Evolutionary conservation across 352 stramenopile genomes (phyloP).

Genomic region (Phytophthora tentaculata): DNA sequence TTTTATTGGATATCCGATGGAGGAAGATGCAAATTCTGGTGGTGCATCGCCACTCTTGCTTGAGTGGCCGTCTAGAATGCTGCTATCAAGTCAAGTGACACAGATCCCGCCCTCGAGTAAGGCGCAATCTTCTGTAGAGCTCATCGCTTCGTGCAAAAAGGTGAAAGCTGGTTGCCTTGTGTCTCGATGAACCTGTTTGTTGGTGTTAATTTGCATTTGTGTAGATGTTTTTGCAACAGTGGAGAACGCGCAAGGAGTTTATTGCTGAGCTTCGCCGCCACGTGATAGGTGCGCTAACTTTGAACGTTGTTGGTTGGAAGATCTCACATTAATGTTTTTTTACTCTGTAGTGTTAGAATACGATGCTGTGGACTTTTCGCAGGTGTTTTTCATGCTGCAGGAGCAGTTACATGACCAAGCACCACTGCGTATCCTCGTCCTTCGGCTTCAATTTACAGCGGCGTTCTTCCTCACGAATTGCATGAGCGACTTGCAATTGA

Average conservation of each 20-base stretch:
- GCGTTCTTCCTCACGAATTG: slow-evolving; percentile 51
- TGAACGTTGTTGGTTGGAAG: not conserved
- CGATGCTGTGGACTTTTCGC: slow-evolving; percentile 55
- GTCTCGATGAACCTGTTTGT: not conserved
- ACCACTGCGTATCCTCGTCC: slow-evolving; percentile 47
- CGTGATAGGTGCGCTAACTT: slow-evolving; percentile 39
- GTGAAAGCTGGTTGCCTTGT: slow-evolving; percentile 15
- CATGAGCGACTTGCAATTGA: slow-evolving; percentile 45
- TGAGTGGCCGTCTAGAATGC: slow-evolving; percentile 41
- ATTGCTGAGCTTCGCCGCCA: slow-evolving; percentile 36
- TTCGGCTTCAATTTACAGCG: slow-evolving; percentile 45
- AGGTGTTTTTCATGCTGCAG: slow-evolving; percentile 57
- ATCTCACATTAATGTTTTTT: slow-evolving; percentile 1
- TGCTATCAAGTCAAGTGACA: slow-evolving; percentile 51
- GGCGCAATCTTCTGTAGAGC: slow-evolving; percentile 41
- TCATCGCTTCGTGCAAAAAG: slow-evolving; percentile 43
- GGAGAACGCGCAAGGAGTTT: slow-evolving; percentile 48
- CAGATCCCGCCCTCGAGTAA: slow-evolving; percentile 34
- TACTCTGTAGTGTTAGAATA: slow-evolving; percentile 50
- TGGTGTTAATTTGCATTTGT: slow-evolving; percentile 8
- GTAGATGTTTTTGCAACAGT: slow-evolving; percentile 52
- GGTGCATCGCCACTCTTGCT: slow-evolving; percentile 31
- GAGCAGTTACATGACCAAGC: slow-evolving; percentile 44
- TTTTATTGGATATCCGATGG: slow-evolving; percentile 35
- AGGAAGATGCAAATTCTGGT: slow-evolving; percentile 10